Percentiles rank a stretch among this genome's conserved stretches.
These are phyloP conservation scores for Conticribra weissflogii DNA, from an alignment of 108 stramenopile genomes.

Conservation along the genomic window DNA sequence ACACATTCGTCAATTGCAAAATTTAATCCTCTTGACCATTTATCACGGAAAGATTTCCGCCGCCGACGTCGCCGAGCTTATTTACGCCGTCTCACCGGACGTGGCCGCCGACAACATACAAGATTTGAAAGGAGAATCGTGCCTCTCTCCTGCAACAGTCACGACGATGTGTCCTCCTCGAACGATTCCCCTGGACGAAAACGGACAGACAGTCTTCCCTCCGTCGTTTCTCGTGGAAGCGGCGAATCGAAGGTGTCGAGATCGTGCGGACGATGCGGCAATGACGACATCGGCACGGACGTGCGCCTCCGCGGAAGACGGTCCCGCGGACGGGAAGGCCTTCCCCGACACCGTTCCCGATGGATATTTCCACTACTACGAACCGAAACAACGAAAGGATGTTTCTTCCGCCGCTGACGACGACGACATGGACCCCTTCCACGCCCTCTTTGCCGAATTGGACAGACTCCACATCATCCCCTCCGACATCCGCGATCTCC, in stretches of 20 bases:
- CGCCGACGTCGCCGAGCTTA: conserved; percentile 51
- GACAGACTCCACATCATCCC: background rate
- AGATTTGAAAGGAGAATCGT: conserved; percentile 9
- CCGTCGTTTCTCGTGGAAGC: conserved; percentile 42
- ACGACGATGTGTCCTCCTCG: conserved; percentile 59
- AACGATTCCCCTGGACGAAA: conserved; percentile 19
- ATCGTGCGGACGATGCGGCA: conserved; percentile 10
- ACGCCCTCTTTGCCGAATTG: conserved; percentile 28
- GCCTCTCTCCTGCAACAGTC: conserved; percentile 44
- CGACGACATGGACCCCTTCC: conserved; percentile 48
- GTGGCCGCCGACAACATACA: conserved; percentile 20
- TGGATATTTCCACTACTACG: conserved; percentile 66
- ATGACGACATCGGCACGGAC: conserved; percentile 2
- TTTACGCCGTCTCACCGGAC: conserved; percentile 21
- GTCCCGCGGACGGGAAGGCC: conserved; percentile 14
- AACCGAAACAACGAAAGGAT: conserved; percentile 45
- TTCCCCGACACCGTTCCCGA: conserved; percentile 55
- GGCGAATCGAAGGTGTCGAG: conserved; percentile 47
- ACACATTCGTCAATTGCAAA: conserved; percentile 20
- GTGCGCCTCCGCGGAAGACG: conserved; percentile 5
- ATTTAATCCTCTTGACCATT: conserved; percentile 51
- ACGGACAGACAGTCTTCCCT: conserved; percentile 29
- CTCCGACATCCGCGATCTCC: conserved; percentile 5
- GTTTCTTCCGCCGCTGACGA: conserved; percentile 12
- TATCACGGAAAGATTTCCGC: conserved; percentile 60